These are phyloP conservation scores for Rutstroemia sp. DNA, from an alignment of 2,329 filamentous ascomycete species.

Conservation along the genomic window DNA sequence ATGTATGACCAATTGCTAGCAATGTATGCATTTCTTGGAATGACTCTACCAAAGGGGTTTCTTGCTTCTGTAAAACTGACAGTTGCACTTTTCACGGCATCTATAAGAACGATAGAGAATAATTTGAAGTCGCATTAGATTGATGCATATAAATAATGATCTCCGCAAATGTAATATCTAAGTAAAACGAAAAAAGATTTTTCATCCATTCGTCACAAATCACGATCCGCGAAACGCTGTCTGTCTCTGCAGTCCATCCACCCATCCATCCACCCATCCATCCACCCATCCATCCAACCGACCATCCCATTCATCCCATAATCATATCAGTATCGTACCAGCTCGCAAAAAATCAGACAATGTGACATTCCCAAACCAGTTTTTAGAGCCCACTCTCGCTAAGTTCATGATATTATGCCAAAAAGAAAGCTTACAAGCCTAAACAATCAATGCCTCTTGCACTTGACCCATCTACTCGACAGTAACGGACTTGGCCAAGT, in stretches of 20 bases:
- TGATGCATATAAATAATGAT: not conserved
- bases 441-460: not conserved
- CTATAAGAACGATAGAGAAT: no score
- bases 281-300: not conserved
- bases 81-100: no score
- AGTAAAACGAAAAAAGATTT: not conserved
- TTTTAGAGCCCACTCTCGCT: not conserved
- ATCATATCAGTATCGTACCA: not conserved
- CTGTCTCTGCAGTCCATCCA: not conserved
- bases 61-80: no score
- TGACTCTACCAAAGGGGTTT: no score
- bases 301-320: not conserved
- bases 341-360: not conserved
- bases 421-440: constrained; percentile 6
- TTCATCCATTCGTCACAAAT: not conserved
- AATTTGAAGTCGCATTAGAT: not conserved
- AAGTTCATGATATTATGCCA: not conserved
- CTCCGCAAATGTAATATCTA: not conserved
- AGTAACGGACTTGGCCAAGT: constrained; percentile 97
- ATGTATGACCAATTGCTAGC: no score
- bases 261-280: no score
- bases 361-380: not conserved
- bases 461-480: constrained; percentile 63
- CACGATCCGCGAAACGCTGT: not conserved
- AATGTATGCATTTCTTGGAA: no score